These are phyloP conservation scores for Prototheca wickerhamii DNA, from an alignment of 163 green algal genomes.

Conservation along the genomic window DNA sequence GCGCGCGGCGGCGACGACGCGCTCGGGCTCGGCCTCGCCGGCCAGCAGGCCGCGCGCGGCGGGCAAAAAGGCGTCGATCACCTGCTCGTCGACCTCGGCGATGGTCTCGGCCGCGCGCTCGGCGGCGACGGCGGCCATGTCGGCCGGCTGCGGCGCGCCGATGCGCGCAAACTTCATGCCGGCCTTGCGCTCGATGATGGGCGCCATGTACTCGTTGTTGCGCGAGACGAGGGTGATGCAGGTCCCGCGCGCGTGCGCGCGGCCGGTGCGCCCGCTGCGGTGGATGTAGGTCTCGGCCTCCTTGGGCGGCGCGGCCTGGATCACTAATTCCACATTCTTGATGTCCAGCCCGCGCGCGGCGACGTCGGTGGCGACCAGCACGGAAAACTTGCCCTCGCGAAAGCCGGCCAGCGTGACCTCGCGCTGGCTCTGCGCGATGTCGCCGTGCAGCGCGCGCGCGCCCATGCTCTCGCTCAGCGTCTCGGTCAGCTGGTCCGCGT, in stretches of 20 bases:
- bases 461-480: constrained; percentile 35
- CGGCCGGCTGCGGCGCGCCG: constrained; percentile 76
- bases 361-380: constrained; percentile 97
- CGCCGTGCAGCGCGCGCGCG: constrained; percentile 83
- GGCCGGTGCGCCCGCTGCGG: constrained; percentile 57
- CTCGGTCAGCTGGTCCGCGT: constrained; percentile 73
- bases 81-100: constrained; percentile 45
- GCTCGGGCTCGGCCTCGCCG: constrained; percentile 34
- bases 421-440: constrained; percentile 72
- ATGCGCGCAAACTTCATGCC: constrained; percentile 87
- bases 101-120: constrained; percentile 36
- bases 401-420: constrained; percentile 67
- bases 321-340: constrained; percentile 84
- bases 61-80: constrained; percentile 56
- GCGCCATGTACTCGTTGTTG: constrained; percentile 80
- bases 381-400: constrained; percentile 69
- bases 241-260: constrained; percentile 64
- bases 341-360: constrained; percentile 96
- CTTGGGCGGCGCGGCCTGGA: constrained; percentile 78
- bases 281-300: constrained; percentile 79
- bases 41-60: constrained; percentile 61
- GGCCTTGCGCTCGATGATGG: constrained; percentile 63
- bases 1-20: constrained; percentile 79
- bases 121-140: constrained; percentile 65
- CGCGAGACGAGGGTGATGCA: constrained; percentile 81